Evolutionary conservation across 2,329 filamentous ascomycete genomes (phyloP), one percentile per base, ranked within the genome.

Genomic region (Ophiognomonia clavigignenti-juglandacearum): DNA sequence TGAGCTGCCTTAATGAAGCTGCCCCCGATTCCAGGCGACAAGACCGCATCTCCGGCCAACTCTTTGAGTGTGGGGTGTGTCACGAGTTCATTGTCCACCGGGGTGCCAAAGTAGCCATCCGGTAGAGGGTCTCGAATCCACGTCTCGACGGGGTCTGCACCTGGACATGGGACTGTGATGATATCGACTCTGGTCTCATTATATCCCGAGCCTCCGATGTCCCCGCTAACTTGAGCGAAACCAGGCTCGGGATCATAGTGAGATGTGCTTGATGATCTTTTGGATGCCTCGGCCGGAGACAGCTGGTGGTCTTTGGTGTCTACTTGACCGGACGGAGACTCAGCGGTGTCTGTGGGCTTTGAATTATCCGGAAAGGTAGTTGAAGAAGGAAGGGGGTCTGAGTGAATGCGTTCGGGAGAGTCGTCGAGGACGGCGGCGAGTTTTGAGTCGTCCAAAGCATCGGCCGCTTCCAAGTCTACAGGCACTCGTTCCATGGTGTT

Each of bases 171-270:
- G 6, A 80, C 70, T 6, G 74, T 69, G 32, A 80, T 65, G 36
- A 80, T 64, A 45, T 80, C 76, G 39, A 77, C 74, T 4, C 64
- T 68, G 1, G 76, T 80, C 54, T 77, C 69, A 48, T 80, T 77
- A 53, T 77, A 71, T 3, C 68, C 66, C 3, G 57, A 52, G 6
- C 69, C 69, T 10, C 59, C 59, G 11, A 72, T 58, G n/a, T 72
- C 69, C 26, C 70, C 70, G 34, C 69, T 65, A 31, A 72, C 57
- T 10, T 64, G 59, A n/a, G 63, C 66, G 36, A 72, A 73, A 1
- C 68, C 66, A 1, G 69, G 62, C 16, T 61, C 61, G 1, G 60
- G 56, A 23, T 62, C 56, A 58, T 56, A 59, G 44, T 62, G 59
- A 18, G 61, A 64, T 18, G 48, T 50, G 43, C 57, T 62, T 18